These are phyloP conservation scores for Hemisphaericaspora xylofermentans DNA, from an alignment of 1,139 yeast genomes.

Conservation along the genomic window DNA sequence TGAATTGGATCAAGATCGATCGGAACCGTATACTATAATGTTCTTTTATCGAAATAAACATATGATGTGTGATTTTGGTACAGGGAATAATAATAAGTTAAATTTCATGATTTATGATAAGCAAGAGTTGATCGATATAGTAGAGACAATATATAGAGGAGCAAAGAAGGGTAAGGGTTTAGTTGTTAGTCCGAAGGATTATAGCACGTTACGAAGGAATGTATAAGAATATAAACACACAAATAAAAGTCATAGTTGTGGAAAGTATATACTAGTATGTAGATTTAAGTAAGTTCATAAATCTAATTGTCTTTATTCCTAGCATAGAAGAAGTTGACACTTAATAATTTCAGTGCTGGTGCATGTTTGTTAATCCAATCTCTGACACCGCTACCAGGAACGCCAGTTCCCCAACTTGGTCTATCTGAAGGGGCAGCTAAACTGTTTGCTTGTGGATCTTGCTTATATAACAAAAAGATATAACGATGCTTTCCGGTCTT, in stretches of 20 bases:
- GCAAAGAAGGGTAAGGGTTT: constrained; percentile 92
- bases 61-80: constrained; percentile 98
- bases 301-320: constrained; percentile 55
- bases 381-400: constrained; percentile 71
- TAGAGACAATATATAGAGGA: constrained; percentile 87
- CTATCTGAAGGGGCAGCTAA: constrained; percentile 54
- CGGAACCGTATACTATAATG: constrained; percentile 87
- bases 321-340: constrained; percentile 78
- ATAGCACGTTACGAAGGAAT: constrained; percentile 30
- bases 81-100: constrained; percentile 94
- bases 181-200: constrained; percentile 79
- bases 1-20: constrained; percentile 55
- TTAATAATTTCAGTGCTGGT: constrained; percentile 59
- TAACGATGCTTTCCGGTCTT: constrained; percentile 83
- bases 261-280: background rate
- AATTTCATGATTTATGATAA: constrained; percentile 75
- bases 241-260: background rate
- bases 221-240: constrained; percentile 6
- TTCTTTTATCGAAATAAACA: constrained; percentile 91
- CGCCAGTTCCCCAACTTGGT: constrained; percentile 83
- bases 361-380: constrained; percentile 70
- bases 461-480: constrained; percentile 72
- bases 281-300: background rate
- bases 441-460: constrained; percentile 39
- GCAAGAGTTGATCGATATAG: constrained; percentile 87